A percentile compares a stretch with the other conserved stretches of the same genome.
These are phyloP conservation scores for Vigna angularis DNA, from an alignment of 306 rosid species.

Conservation along the genomic window DNA sequence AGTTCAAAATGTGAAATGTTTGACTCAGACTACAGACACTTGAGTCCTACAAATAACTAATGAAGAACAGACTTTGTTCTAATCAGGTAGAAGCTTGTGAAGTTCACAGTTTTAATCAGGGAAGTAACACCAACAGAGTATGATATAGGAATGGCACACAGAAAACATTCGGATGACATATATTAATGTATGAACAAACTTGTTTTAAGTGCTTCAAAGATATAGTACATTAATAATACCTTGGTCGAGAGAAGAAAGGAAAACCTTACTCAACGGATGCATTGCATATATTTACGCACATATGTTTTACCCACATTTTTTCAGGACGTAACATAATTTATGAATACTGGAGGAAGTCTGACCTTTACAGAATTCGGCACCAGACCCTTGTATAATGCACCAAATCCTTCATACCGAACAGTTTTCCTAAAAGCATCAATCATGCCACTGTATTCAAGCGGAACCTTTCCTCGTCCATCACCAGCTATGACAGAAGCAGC, in stretches of 20 bases:
- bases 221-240: not conserved
- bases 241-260: not conserved
- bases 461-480: conserved; percentile 71
- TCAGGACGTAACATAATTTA: conserved; percentile 5
- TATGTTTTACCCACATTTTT: conserved; percentile 5
- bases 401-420: conserved; percentile 85
- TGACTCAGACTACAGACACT: conserved; percentile 7
- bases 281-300: conserved; percentile 1
- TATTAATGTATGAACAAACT: not conserved
- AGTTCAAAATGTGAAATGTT: not conserved
- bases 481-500: conserved; percentile 83
- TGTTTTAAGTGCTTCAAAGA: not conserved
- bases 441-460: conserved; percentile 90
- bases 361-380: conserved; percentile 97
- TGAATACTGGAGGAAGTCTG: conserved; percentile 24
- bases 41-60: not conserved
- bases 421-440: conserved; percentile 91
- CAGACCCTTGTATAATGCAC: conserved; percentile 95
- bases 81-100: conserved; percentile 29
- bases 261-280: not conserved
- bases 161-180: not conserved
- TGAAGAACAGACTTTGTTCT: conserved; percentile 4
- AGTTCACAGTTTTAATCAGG: conserved; percentile 1
- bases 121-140: not conserved
- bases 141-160: conserved; percentile 1